Evolutionary conservation across 164 flowering plant genomes (phyloP).

Genomic region (Berberis vulgaris): DNA sequence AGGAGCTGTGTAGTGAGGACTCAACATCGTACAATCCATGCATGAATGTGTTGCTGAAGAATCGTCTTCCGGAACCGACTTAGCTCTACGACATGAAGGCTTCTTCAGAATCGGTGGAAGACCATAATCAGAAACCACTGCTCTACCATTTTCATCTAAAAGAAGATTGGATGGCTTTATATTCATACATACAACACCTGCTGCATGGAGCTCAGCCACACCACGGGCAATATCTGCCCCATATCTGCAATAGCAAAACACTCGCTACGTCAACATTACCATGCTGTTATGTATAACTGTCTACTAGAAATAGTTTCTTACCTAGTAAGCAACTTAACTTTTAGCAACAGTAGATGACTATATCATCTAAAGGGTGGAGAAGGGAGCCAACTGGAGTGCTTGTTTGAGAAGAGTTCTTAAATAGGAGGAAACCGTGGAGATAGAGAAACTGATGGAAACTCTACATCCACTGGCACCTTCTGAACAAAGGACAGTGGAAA

Average conservation of each 20-base stretch:
- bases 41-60: conserved; percentile 72
- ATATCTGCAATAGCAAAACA: conserved; percentile 43
- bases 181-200: conserved; percentile 95
- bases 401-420: too few species aligned
- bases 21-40: conserved; percentile 94
- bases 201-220: conserved; percentile 98
- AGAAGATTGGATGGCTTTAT: conserved; percentile 96
- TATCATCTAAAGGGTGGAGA: too few species aligned
- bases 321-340: too few species aligned
- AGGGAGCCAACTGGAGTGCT: too few species aligned
- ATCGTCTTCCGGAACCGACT: conserved; percentile 49
- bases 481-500: too few species aligned
- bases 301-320: too few species aligned
- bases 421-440: too few species aligned
- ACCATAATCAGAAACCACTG: conserved; percentile 96
- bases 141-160: conserved; percentile 78
- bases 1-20: conserved; percentile 93
- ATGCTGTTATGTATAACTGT: neutral
- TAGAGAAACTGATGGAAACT: too few species aligned
- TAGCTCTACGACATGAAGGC: conserved; percentile 72
- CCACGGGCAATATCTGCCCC: conserved; percentile 99
- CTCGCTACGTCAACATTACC: neutral
- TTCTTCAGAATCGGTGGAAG: conserved; percentile 86
- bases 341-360: too few species aligned
- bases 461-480: too few species aligned